Conservation (phyloP, 2,329 filamentous ascomycete genomes). For the Aspergillus sojae region DNA sequence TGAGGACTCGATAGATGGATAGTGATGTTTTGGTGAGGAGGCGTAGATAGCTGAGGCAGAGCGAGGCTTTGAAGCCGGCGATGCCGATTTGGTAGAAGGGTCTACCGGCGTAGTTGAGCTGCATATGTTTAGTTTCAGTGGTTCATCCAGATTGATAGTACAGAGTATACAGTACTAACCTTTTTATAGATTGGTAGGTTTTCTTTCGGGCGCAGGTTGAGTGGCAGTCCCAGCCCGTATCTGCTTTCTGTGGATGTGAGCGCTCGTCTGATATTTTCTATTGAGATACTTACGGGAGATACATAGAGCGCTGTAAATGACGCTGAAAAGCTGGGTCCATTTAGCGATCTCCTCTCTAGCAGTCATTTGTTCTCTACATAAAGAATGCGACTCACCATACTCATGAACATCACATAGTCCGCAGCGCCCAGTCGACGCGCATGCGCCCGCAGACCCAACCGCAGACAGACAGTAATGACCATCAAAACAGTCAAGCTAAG, state of each 20-base stretch:
- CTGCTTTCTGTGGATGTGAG: slow-evolving; percentile 47
- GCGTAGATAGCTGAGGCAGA: slow-evolving; percentile 57
- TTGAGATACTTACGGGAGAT: not conserved
- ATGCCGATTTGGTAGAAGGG: slow-evolving; percentile 60
- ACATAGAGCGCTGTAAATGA: not conserved
- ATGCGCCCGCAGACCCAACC: slow-evolving; percentile 48
- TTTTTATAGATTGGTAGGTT: slow-evolving; percentile 50
- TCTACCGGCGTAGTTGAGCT: slow-evolving; percentile 57
- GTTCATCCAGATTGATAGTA: too few relatives aligned
- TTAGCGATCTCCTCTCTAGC: too few relatives aligned
- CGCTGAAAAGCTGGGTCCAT: not conserved
- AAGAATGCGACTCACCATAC: slow-evolving; percentile 29
- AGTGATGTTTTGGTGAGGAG: slow-evolving; percentile 54
- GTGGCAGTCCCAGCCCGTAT: slow-evolving; percentile 56
- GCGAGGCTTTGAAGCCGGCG: slow-evolving; percentile 59
- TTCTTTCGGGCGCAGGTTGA: slow-evolving; percentile 45
- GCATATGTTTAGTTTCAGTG: not conserved
- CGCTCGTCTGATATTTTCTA: not conserved
- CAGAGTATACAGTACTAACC: slow-evolving; percentile 17
- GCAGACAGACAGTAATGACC: slow-evolving; percentile 42
- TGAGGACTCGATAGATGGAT: slow-evolving; percentile 46
- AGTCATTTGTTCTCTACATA: not conserved
- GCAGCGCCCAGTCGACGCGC: slow-evolving; percentile 51
- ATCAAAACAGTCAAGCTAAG: slow-evolving; percentile 49
- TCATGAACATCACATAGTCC: slow-evolving; percentile 47